Conservation (phyloP, 1,284 basidiomycete species). For the Boletus sp. region DNA sequence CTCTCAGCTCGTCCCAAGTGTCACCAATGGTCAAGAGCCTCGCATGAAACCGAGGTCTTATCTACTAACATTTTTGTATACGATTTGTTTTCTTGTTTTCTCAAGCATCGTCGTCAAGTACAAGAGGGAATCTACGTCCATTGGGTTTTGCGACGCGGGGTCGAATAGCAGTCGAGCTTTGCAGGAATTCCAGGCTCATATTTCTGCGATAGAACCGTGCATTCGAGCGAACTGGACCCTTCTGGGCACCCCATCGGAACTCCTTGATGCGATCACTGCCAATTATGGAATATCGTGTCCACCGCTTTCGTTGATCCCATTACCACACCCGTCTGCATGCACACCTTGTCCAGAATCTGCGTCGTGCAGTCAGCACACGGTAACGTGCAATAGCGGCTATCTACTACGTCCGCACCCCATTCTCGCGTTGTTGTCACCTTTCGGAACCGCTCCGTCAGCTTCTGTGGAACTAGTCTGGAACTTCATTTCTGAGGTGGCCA, state of each 20-base stretch:
- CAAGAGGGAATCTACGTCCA: slow-evolving; percentile 63
- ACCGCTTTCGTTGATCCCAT: slow-evolving; percentile 48
- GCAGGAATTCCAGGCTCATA: slow-evolving; percentile 41
- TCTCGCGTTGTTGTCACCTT: slow-evolving; percentile 40
- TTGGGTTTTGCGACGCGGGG: slow-evolving; percentile 82
- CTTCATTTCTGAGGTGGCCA: slow-evolving; percentile 42
- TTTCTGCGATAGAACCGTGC: slow-evolving; percentile 55
- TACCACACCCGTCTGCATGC: slow-evolving; percentile 69
- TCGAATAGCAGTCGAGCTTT: slow-evolving; percentile 61
- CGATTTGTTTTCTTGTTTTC: slow-evolving; percentile 37
- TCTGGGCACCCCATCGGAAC: slow-evolving; percentile 31
- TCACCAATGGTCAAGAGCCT: slow-evolving; percentile 16
- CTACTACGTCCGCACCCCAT: slow-evolving; percentile 64
- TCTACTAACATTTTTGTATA: slow-evolving; percentile 38
- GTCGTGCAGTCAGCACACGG: slow-evolving; percentile 59
- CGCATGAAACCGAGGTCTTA: slow-evolving; percentile 20
- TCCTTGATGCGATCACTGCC: slow-evolving; percentile 29
- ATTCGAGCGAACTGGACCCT: slow-evolving; percentile 51
- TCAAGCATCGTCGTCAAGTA: slow-evolving; percentile 47
- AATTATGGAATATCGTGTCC: slow-evolving; percentile 47
- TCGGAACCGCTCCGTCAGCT: slow-evolving; percentile 38
- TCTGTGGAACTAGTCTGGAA: slow-evolving; percentile 45
- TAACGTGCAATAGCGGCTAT: slow-evolving; percentile 74
- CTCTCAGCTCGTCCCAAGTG: slow-evolving; percentile 38
- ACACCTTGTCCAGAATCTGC: slow-evolving; percentile 84